Percentiles rank a stretch among this genome's conserved stretches.
These are phyloP conservation scores for Cystoderma amianthinum DNA, from an alignment of 768 basidiomycete species.

Conservation along the genomic window DNA sequence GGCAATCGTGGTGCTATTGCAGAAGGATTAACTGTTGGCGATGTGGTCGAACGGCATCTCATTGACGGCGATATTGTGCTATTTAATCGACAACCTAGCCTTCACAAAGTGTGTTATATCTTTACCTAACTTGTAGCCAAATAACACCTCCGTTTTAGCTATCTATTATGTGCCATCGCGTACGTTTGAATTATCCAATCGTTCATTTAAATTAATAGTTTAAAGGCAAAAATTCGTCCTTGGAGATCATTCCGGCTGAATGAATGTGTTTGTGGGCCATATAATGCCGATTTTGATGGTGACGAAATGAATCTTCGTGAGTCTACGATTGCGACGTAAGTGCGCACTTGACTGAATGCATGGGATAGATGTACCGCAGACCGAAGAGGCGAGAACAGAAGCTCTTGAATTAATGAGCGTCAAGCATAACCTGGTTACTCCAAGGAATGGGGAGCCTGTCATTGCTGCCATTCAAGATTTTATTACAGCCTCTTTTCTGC, in stretches of 20 bases:
- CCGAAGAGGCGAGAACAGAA: constrained; percentile 96
- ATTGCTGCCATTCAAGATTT: constrained; percentile 99
- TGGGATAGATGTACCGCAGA: constrained; percentile 87
- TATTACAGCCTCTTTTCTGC: constrained; percentile 95
- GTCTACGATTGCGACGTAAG: constrained; percentile 16
- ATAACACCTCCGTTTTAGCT: constrained; percentile 39
- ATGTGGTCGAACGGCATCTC: constrained; percentile 92
- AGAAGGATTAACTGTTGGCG: constrained; percentile 77
- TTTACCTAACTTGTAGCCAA: background rate
- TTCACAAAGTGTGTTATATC: constrained; percentile 68
- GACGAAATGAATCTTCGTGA: constrained; percentile 99
- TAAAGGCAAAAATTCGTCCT: constrained; percentile 81
- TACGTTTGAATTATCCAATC: constrained; percentile 21
- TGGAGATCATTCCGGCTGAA: constrained; percentile 98
- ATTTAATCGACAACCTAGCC: constrained; percentile 97
- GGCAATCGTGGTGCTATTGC: constrained; percentile 78
- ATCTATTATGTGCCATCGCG: constrained; percentile 98
- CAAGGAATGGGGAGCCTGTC: constrained; percentile 97
- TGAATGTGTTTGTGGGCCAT: constrained; percentile 98
- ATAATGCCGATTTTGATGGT: constrained; percentile 99
- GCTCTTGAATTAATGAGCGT: constrained; percentile 96
- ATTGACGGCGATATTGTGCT: constrained; percentile 93
- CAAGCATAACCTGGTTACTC: constrained; percentile 95
- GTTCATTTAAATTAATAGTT: constrained; percentile 2
- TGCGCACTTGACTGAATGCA: constrained; percentile 4